These are phyloP conservation scores for Euphorbia schlechtendalii DNA, from an alignment of 441 rosid species.

Conservation along the genomic window DNA sequence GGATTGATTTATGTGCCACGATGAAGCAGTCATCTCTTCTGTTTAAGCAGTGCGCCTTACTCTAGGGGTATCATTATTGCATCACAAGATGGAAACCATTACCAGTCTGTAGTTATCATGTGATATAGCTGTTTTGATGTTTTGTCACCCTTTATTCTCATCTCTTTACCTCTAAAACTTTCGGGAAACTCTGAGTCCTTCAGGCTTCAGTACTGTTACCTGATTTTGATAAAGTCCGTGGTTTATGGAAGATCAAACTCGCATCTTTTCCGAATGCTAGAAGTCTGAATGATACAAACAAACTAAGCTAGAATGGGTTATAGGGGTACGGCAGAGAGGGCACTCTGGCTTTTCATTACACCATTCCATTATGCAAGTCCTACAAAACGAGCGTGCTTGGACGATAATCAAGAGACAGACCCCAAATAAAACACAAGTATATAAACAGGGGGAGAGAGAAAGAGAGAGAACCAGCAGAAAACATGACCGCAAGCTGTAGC, in stretches of 20 bases:
- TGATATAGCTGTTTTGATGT: not conserved
- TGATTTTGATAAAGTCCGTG: slow-evolving; percentile 1
- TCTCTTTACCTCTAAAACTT: not conserved
- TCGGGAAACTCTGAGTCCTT: not conserved
- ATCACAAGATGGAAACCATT: not conserved
- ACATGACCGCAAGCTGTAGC: slow-evolving; percentile 96
- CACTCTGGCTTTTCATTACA: slow-evolving; percentile 96
- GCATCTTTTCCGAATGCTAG: slow-evolving; percentile 22
- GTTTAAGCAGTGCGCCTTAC: not conserved
- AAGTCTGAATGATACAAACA: slow-evolving; percentile 84
- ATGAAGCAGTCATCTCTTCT: not conserved
- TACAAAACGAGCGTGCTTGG: slow-evolving; percentile 14
- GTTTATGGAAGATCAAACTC: not conserved
- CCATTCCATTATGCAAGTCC: slow-evolving; percentile 97
- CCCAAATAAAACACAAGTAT: not conserved
- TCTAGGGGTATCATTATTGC: not conserved
- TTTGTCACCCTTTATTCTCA: slow-evolving; percentile 12
- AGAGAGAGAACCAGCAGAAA: slow-evolving; percentile 65
- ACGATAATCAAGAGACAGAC: not conserved
- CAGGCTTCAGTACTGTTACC: slow-evolving; percentile 2
- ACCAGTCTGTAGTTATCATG: not conserved
- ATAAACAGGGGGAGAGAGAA: not conserved
- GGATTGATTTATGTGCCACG: too few species aligned
- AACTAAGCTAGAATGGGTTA: slow-evolving; percentile 78
- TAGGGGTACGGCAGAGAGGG: slow-evolving; percentile 83